phyloP scores from a whole-genome alignment of 306 rosid genomes.

The Cucumis hystrix region DNA sequence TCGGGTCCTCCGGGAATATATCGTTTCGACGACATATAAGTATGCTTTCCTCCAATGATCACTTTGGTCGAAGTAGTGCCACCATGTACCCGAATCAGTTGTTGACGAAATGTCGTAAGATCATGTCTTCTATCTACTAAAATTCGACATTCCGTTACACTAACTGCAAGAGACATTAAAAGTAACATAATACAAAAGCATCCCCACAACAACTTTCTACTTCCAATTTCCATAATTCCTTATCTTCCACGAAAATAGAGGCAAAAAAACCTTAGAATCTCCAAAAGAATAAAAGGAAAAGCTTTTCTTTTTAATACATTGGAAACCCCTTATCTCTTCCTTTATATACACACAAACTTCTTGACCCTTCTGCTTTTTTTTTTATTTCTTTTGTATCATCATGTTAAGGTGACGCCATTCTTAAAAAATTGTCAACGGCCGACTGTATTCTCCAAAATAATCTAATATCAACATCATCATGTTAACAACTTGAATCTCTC shows the following conservation, averaged over 20 bases:
- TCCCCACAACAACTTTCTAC: neutral
- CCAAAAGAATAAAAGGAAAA: neutral
- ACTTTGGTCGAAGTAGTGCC: neutral
- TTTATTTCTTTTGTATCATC: neutral
- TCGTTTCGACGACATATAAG: neutral
- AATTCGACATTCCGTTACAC: neutral
- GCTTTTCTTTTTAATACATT: neutral
- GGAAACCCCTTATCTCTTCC: neutral
- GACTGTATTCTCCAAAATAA: neutral
- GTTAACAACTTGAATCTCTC: neutral
- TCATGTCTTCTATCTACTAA: neutral
- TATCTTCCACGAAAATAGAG: neutral
- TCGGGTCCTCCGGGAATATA: constrained; percentile 3
- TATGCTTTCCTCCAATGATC: neutral
- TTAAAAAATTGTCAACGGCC: neutral
- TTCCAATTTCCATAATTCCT: neutral
- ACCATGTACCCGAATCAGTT: neutral
- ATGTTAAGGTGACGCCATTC: neutral
- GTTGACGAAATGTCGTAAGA: neutral
- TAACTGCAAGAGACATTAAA: neutral
- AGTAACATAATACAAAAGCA: neutral
- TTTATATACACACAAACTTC: neutral
- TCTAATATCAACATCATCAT: neutral
- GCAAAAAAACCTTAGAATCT: neutral
- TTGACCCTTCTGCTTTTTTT: neutral